Base-by-base conservation (phyloP, 2,329 filamentous ascomycete species). In the Sporothrix brasiliensis region DNA sequence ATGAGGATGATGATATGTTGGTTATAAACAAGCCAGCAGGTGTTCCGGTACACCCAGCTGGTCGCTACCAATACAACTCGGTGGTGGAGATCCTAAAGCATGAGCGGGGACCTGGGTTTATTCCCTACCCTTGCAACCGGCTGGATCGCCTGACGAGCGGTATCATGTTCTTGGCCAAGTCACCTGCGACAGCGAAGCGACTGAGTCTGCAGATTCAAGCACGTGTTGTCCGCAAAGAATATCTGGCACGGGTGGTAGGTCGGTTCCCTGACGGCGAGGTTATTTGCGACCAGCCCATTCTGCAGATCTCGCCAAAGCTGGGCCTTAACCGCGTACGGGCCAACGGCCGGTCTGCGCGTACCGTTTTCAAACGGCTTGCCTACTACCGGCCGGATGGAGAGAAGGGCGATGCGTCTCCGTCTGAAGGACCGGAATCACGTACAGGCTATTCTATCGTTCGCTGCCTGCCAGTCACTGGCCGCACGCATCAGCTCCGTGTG, bases 11-110 rank as follows among this genome's bases (percentile, higher is more conserved):
- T 60, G 91, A 94, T 74, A 90, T 99, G 83, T 91, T 99, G 71
- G 94, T 98, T 73, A 97, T 99, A 79, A 93, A 97, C 82, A 99
- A 99, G 80, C 95, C 95, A 0, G 91, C 94, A 0, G 95, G 95
- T 7, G 90, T 99, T 53, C 95, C 95, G 0, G 95, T 99, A 0
- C 95, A 99, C 79, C 92, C 95, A 6, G 94, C 95, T 0, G 95
- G 95, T 6, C 89, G 95, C 65, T 99, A 99, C 83, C 93, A 94
- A 79, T 97, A 91, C 84, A 99, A 99, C 81, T 94, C 92, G 0
- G 87, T 99, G 60, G 87, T 97, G 52, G 94, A 98, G 83, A 97
- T 99, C 74, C 90, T 99, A 87, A 90, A 92, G 75, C 88, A 92
- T 2, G 91, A 97, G 77, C 83, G 88, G 50, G 83, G 85, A 0